A percentile compares a stretch with the other conserved stretches of the same genome.
Conservation (phyloP, 805 yeast species). For the Nakazawaea anatomiae region DNA sequence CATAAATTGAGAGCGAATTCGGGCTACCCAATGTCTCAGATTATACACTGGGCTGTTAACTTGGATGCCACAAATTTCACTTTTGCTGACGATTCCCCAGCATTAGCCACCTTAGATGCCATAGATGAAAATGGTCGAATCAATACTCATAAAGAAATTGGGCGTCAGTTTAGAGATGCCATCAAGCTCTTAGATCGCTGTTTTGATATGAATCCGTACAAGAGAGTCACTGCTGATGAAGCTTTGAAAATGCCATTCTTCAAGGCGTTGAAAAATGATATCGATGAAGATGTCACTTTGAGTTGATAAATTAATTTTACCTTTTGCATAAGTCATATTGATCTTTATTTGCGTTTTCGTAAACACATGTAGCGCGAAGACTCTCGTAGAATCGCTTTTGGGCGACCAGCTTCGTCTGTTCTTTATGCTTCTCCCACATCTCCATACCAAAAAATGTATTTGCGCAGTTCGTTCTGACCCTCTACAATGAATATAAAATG, state of each 20-base stretch:
- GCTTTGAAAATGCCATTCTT: slow-evolving; percentile 57
- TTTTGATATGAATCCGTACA: slow-evolving; percentile 51
- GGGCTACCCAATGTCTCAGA: slow-evolving; percentile 30
- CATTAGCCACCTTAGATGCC: slow-evolving; percentile 53
- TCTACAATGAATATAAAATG: too few relatives aligned
- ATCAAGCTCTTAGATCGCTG: slow-evolving; percentile 52
- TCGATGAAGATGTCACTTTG: slow-evolving; percentile 15
- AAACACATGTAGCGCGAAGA: too few relatives aligned
- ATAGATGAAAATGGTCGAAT: slow-evolving; percentile 37
- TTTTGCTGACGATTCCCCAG: slow-evolving; percentile 67
- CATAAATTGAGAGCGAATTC: slow-evolving; percentile 40
- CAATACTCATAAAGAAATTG: slow-evolving; percentile 25
- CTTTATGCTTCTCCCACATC: too few relatives aligned
- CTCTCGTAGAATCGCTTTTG: too few relatives aligned
- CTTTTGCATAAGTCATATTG: not conserved
- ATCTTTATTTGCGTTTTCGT: too few relatives aligned
- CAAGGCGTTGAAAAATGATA: slow-evolving; percentile 26
- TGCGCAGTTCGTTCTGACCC: too few relatives aligned
- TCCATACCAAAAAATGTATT: too few relatives aligned
- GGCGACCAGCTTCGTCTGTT: too few relatives aligned
- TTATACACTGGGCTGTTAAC: slow-evolving; percentile 37
- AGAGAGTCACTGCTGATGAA: slow-evolving; percentile 53
- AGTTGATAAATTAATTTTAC: not conserved
- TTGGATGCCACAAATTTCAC: slow-evolving; percentile 52
- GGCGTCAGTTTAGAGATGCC: slow-evolving; percentile 37